These are phyloP conservation scores for Pythium brassicae DNA, from an alignment of 352 stramenopile genomes.

Conservation along the genomic window DNA sequence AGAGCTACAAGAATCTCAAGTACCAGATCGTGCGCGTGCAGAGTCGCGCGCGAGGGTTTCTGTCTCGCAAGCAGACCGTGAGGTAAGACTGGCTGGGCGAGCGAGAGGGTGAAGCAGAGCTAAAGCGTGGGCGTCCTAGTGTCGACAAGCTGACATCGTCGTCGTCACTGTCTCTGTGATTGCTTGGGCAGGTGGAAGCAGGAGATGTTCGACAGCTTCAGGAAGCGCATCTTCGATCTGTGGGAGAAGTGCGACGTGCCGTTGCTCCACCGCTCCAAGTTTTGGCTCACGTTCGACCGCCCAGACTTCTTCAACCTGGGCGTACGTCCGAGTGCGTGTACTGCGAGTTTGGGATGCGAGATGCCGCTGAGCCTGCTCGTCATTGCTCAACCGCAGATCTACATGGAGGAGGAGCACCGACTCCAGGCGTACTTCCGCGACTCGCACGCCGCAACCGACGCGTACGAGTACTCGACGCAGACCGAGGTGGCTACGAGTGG, in stretches of 20 bases:
- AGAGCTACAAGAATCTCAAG: conserved; percentile 59
- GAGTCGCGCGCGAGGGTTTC: conserved; percentile 49
- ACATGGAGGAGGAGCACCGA: conserved; percentile 56
- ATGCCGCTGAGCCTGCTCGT: too few relatives aligned
- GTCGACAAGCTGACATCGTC: too few relatives aligned
- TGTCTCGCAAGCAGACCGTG: conserved; percentile 57
- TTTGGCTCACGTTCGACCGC: conserved; percentile 75
- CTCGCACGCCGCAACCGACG: conserved; percentile 27
- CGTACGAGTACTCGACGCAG: conserved; percentile 37
- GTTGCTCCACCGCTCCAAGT: conserved; percentile 73
- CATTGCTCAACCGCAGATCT: conserved; percentile 29
- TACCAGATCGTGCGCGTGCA: conserved; percentile 58
- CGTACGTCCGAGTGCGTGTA: conserved; percentile 22
- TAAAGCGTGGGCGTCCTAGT: too few relatives aligned
- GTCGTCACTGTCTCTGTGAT: not conserved
- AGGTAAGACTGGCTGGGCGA: conserved; percentile 20
- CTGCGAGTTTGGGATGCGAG: not conserved
- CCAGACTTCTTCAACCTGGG: conserved; percentile 76
- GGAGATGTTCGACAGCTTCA: conserved; percentile 47
- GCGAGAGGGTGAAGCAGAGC: not conserved
- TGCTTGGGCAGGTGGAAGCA: conserved; percentile 43
- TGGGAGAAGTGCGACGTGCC: conserved; percentile 66
- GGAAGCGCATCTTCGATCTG: conserved; percentile 59
- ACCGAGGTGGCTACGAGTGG: conserved; percentile 10
- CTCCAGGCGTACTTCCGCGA: conserved; percentile 35